Percentiles rank a stretch among this genome's conserved stretches.
Evolutionary conservation across 371 early-diverging fungal genomes (phyloP).

Genomic region (Mortierella sp.): DNA sequence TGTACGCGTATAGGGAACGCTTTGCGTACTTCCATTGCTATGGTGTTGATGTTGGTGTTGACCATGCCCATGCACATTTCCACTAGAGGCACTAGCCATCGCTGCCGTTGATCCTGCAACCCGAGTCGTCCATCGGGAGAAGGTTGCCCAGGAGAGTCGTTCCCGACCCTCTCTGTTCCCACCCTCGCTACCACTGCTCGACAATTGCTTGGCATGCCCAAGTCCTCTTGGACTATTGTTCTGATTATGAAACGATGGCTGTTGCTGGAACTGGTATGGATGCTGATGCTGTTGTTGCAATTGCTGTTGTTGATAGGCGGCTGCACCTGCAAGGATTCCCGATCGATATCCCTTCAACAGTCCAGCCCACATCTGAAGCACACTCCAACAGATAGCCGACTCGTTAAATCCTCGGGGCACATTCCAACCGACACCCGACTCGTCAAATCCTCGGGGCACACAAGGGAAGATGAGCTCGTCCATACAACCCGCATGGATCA

Average conservation of each 20-base stretch:
- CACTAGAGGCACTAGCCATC: too few species aligned
- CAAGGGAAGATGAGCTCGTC: slow-evolving; percentile 67
- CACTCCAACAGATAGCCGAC: slow-evolving; percentile 71
- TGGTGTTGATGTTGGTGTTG: too few species aligned
- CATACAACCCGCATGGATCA: slow-evolving; percentile 66
- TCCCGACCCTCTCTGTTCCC: slow-evolving; percentile 21
- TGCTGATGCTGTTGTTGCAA: slow-evolving; percentile 25
- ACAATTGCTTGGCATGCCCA: slow-evolving; percentile 27
- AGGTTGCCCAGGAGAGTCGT: slow-evolving; percentile 40
- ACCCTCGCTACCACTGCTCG: slow-evolving; percentile 40
- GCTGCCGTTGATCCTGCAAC: slow-evolving; percentile 2
- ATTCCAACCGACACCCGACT: slow-evolving; percentile 71
- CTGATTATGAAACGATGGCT: not conserved
- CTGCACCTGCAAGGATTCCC: slow-evolving; percentile 57
- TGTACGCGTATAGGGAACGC: too few species aligned
- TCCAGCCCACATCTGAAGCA: slow-evolving; percentile 82
- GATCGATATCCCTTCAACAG: slow-evolving; percentile 77
- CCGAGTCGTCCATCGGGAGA: slow-evolving; percentile 37
- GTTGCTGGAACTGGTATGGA: slow-evolving; percentile 9
- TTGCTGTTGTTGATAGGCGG: slow-evolving; percentile 31
- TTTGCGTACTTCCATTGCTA: too few species aligned
- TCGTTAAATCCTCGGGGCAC: slow-evolving; percentile 82
- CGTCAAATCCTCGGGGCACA: slow-evolving; percentile 74
- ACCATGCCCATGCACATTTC: too few species aligned
- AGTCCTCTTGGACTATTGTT: slow-evolving; percentile 3